Evolutionary conservation across 331 rosid species (phyloP), one percentile per base, ranked within the genome.

Genomic region (Ulmus americana): DNA sequence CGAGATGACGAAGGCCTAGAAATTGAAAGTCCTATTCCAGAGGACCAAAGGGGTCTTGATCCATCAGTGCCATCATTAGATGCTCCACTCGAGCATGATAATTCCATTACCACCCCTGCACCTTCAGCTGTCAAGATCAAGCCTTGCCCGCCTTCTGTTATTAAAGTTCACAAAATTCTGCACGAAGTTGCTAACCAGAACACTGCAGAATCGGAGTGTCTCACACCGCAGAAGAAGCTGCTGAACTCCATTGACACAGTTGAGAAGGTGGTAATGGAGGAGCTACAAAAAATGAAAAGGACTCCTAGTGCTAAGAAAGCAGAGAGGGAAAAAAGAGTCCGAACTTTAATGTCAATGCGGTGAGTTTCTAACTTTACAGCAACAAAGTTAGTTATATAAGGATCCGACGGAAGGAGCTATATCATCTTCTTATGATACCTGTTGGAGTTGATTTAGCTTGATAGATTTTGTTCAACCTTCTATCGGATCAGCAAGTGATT

Each of bases 341-440:
- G 83, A 0, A 89, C 95, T 0, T 70, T 89, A 73, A 87, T 85
- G 97, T 82, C 98, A 1, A 83, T 92, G 95, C 87, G 96, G 56
- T 92, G 83, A 83, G 58, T 43, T 68, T 42, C 44, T 22, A 43
- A 44, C 10, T n/a, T 54, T 18, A 64, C 54, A 64, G 67, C 6
- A 69, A 14, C 41, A 40, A 20, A 49, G 13, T 42, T n/a, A n/a
- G n/a, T n/a, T n/a, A 18, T 2, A 55, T 11, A 45, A 43, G 64
- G 55, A 60, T 18, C 45, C 59, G 55, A 18, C 5, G 16, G 55
- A 59, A 65, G 62, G 1, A 52, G 55, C 6, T 7, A 13, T n/a
- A 28, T 64, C 70, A 64, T 8, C 75, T 16, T 72, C 62, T 44
- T 62, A 35, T 49, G 67, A 69, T 69, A 49, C 16, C n/a, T 45